Conservation (phyloP, 139 green algal species). For the Chlamydomonas sp. region DNA sequence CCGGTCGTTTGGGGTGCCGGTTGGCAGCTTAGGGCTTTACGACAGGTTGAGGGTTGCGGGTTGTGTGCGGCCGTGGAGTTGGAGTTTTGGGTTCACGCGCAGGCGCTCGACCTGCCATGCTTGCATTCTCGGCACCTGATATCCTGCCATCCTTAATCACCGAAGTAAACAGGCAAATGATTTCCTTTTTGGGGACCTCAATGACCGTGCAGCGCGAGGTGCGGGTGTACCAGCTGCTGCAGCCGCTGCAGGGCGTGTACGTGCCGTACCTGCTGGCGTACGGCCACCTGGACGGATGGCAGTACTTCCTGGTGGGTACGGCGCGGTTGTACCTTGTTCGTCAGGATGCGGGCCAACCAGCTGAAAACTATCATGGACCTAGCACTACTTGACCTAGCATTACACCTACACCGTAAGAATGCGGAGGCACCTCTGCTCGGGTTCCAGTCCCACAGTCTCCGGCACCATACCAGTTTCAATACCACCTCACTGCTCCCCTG, state of each 20-base stretch:
- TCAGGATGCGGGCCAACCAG: neutral
- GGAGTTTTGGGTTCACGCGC: too few relatives aligned
- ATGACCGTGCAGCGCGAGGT: neutral
- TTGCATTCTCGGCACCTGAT: too few relatives aligned
- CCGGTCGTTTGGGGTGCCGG: neutral
- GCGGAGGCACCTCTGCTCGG: too few relatives aligned
- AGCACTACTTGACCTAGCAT: neutral
- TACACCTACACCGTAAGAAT: too few relatives aligned
- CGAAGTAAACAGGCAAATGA: neutral
- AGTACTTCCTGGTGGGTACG: neutral
- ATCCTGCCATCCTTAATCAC: neutral
- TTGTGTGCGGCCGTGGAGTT: too few relatives aligned
- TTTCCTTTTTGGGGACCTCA: neutral
- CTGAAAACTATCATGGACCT: too few relatives aligned
- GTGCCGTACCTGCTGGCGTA: neutral
- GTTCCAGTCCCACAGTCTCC: too few relatives aligned
- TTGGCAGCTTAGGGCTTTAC: neutral
- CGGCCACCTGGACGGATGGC: neutral
- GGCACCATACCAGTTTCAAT: too few relatives aligned
- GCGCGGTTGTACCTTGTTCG: neutral
- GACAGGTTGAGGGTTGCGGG: too few relatives aligned
- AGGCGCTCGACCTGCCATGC: too few relatives aligned
- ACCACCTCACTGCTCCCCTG: too few relatives aligned
- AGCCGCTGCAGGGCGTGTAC: conserved; percentile 2
- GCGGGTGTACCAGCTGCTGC: neutral